Conservation (phyloP, 2,329 filamentous ascomycete species). For the Ambrosiella cleistominuta region DNA sequence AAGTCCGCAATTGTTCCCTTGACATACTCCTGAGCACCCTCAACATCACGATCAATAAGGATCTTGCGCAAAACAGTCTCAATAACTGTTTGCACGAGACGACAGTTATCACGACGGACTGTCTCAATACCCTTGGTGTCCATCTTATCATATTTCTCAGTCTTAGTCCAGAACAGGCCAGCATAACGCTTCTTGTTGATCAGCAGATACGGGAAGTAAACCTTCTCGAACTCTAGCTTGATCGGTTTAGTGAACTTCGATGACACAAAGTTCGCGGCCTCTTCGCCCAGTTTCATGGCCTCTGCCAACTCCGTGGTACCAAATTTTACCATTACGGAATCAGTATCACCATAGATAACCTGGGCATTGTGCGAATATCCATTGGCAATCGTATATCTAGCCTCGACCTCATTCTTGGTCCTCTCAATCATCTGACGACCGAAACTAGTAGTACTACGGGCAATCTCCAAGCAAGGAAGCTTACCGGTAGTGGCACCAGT, state of each 20-base stretch:
- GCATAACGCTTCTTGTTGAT: constrained; percentile 99
- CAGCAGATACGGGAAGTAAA: constrained; percentile 91
- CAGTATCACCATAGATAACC: constrained; percentile 96
- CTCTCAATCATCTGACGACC: constrained; percentile 98
- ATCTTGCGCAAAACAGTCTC: constrained; percentile 94
- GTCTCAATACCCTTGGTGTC: constrained; percentile 99
- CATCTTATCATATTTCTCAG: constrained; percentile 97
- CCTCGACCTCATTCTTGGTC: constrained; percentile 90
- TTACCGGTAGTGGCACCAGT: constrained; percentile 95
- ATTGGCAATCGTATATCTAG: constrained; percentile 76
- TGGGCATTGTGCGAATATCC: constrained; percentile 88
- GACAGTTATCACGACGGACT: constrained; percentile 88
- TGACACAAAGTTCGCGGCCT: constrained; percentile 77
- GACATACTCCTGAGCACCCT: constrained; percentile 91
- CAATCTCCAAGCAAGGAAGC: constrained; percentile 83
- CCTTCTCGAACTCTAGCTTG: constrained; percentile 98
- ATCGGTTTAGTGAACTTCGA: constrained; percentile 90
- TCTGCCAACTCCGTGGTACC: constrained; percentile 72
- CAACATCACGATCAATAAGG: constrained; percentile 77
- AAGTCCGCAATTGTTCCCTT: constrained; percentile 91
- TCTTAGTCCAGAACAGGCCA: constrained; percentile 91
- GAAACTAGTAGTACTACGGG: constrained; percentile 91
- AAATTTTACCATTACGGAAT: constrained; percentile 99
- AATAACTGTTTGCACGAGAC: constrained; percentile 89
- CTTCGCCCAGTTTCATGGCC: constrained; percentile 88